Percentiles rank a stretch among this genome's conserved stretches.
These are phyloP conservation scores for Leccinum aurantiacum DNA, from an alignment of 768 basidiomycete genomes.

Conservation along the genomic window DNA sequence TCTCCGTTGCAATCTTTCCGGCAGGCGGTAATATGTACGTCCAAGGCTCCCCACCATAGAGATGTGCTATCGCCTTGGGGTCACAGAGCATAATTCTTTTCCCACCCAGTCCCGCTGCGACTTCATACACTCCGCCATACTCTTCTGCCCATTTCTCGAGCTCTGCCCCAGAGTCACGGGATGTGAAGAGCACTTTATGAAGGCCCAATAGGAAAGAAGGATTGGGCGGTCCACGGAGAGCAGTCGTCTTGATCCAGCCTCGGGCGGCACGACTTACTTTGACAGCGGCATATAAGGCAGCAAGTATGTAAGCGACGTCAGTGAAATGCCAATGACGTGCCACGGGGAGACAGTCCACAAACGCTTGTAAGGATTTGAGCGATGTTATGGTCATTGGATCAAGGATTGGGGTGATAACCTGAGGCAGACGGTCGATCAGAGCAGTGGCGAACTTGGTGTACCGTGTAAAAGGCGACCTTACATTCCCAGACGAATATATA, in stretches of 20 bases:
- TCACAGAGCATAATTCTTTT: conserved; percentile 41
- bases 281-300: conserved; percentile 10
- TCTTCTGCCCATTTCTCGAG: conserved; percentile 48
- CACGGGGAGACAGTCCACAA: background rate
- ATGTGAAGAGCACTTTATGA: background rate
- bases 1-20: conserved; percentile 21
- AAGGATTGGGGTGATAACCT: background rate
- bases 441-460: background rate
- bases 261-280: conserved; percentile 6
- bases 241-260: conserved; percentile 17
- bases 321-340: background rate
- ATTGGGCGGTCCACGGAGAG: conserved; percentile 22
- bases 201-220: conserved; percentile 21
- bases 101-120: conserved; percentile 40
- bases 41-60: conserved; percentile 50
- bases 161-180: conserved; percentile 32
- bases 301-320: conserved; percentile 4
- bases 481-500: background rate
- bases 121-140: conserved; percentile 47
- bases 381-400: background rate
- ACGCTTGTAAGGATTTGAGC: conserved; percentile 4
- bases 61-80: conserved; percentile 51
- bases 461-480: background rate
- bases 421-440: background rate
- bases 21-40: conserved; percentile 28